Percentiles rank a stretch among this genome's conserved stretches.
These are phyloP conservation scores for Beverwykella pulmonaria DNA, from an alignment of 495 filamentous ascomycete species.

Conservation along the genomic window DNA sequence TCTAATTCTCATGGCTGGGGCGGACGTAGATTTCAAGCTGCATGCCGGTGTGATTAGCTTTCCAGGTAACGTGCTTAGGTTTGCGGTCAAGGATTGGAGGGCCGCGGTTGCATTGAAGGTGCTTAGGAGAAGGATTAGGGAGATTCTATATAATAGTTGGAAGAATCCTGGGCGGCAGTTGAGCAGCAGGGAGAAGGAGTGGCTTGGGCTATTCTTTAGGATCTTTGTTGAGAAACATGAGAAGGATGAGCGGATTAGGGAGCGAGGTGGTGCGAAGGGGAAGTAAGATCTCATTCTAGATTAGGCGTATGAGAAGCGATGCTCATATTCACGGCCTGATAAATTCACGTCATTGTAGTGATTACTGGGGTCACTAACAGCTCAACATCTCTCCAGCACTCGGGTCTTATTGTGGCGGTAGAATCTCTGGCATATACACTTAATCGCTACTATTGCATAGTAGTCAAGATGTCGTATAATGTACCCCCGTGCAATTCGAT, in stretches of 20 bases:
- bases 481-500: too few species aligned
- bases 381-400: too few species aligned
- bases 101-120: conserved; percentile 81
- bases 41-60: conserved; percentile 83
- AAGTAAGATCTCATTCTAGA: conserved; percentile 1
- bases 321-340: too few species aligned
- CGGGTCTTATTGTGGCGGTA: too few species aligned
- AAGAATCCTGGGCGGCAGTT: conserved; percentile 32
- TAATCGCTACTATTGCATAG: too few species aligned
- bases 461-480: too few species aligned
- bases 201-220: conserved; percentile 34
- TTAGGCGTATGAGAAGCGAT: too few species aligned
- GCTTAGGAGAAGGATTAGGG: conserved; percentile 54
- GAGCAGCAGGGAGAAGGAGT: conserved; percentile 28
- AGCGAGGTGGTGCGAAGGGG: conserved; percentile 17
- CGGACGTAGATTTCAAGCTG: conserved; percentile 80
- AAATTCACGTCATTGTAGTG: too few species aligned
- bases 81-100: conserved; percentile 87
- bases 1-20: conserved; percentile 78
- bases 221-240: conserved; percentile 25
- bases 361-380: too few species aligned
- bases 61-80: conserved; percentile 85
- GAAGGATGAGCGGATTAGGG: conserved; percentile 35
- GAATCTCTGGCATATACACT: too few species aligned
- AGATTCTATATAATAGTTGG: conserved; percentile 32